Evolutionary conservation across 192 early-diverging fungal species (phyloP).

Genomic region (Coemansia sp.): DNA sequence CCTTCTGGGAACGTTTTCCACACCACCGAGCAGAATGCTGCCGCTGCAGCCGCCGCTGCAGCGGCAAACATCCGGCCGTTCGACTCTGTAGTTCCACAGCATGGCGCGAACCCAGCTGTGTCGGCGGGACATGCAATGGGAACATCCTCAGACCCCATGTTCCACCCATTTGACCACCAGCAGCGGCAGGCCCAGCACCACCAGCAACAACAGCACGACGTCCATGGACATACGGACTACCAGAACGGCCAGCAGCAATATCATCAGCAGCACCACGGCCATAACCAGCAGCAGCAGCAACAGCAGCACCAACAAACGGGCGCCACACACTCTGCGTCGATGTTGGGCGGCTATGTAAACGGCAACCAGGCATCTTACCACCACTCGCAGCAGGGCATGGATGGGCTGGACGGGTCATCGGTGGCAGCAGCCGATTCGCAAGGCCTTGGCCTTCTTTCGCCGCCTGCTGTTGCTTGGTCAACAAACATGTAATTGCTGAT

Average conservation of each 20-base stretch:
- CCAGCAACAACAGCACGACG: conserved; percentile 20
- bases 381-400: conserved; percentile 49
- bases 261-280: conserved; percentile 28
- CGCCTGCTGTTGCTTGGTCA: conserved; percentile 52
- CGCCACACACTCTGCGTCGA: conserved; percentile 17
- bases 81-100: conserved; percentile 39
- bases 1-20: conserved; percentile 48
- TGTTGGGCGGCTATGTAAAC: conserved; percentile 36
- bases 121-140: conserved; percentile 27
- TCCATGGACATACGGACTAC: conserved; percentile 27
- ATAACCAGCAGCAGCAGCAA: conserved; percentile 32
- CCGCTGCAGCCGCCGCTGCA: not conserved
- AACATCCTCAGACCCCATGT: conserved; percentile 32
- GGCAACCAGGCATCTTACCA: conserved; percentile 41
- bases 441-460: conserved; percentile 47
- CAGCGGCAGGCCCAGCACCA: conserved; percentile 16
- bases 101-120: conserved; percentile 9
- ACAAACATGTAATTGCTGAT: conserved; percentile 39
- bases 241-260: conserved; percentile 27
- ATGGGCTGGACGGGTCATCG: conserved; percentile 33
- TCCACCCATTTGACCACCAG: conserved; percentile 48
- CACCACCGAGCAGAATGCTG: conserved; percentile 31
- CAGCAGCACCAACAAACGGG: conserved; percentile 26
- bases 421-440: conserved; percentile 39
- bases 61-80: conserved; percentile 42